A percentile compares a stretch with the other conserved stretches of the same genome.
Conservation (phyloP, 129 eudicot genomes). For the Sambucus nigra region DNA sequence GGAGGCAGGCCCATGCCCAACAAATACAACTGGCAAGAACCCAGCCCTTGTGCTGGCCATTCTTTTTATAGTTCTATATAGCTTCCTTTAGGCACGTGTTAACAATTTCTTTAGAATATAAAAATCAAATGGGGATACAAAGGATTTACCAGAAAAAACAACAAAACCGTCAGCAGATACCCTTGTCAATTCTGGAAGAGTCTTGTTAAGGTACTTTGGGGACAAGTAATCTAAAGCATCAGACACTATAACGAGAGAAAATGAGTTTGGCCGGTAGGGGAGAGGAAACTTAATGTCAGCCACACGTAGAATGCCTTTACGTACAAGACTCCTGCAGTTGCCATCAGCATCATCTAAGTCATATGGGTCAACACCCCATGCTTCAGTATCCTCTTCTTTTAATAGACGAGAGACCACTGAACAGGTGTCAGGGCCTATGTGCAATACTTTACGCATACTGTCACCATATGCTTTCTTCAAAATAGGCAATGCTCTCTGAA, state of each 20-base stretch:
- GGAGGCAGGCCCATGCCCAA: too few species aligned
- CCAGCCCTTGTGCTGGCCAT: too few species aligned
- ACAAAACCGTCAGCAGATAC: conserved; percentile 85
- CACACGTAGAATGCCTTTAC: conserved; percentile 70
- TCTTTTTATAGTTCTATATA: too few species aligned
- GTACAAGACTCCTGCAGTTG: conserved; percentile 63
- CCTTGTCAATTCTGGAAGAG: conserved; percentile 79
- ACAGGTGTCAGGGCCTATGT: conserved; percentile 88
- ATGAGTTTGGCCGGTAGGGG: conserved; percentile 69
- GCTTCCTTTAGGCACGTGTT: too few species aligned
- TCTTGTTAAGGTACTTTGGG: conserved; percentile 83
- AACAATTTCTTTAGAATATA: background rate
- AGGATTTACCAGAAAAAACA: conserved; percentile 61
- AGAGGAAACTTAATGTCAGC: conserved; percentile 84
- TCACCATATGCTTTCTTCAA: conserved; percentile 78
- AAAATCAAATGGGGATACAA: background rate
- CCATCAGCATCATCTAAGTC: conserved; percentile 79
- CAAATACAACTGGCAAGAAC: too few species aligned
- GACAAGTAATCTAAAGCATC: conserved; percentile 91
- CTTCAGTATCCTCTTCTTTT: conserved; percentile 90
- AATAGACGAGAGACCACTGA: conserved; percentile 58
- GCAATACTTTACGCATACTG: conserved; percentile 74
- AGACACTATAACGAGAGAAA: conserved; percentile 79
- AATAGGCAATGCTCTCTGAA: conserved; percentile 51
- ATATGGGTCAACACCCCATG: conserved; percentile 94